phyloP scores from a whole-genome alignment of 2,329 filamentous ascomycete species.

The Cercospora sp. region DNA sequence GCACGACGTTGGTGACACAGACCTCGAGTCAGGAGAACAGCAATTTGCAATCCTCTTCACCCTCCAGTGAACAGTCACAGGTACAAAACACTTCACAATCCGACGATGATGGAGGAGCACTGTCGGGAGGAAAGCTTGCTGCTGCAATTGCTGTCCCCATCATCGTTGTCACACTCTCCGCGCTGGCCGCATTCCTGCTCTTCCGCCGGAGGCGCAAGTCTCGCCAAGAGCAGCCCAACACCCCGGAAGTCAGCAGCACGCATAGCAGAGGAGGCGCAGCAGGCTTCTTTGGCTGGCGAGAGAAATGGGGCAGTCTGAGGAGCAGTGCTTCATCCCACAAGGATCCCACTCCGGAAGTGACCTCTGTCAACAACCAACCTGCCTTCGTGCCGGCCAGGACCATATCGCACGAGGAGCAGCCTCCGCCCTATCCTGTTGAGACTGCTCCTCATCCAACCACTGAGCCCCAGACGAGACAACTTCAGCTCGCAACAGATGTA shows the following conservation, averaged over 20 bases:
- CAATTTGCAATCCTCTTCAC: background rate
- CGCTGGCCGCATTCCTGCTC: slow-evolving; percentile 22
- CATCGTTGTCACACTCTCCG: slow-evolving; percentile 18
- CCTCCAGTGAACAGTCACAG: slow-evolving; percentile 1
- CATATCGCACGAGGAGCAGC: slow-evolving; percentile 6
- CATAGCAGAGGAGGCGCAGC: background rate
- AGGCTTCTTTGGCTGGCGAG: slow-evolving; percentile 15
- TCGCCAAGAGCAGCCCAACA: slow-evolving; percentile 4
- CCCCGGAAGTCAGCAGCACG: slow-evolving; percentile 1
- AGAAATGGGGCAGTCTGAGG: slow-evolving; percentile 24
- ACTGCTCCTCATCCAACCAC: background rate
- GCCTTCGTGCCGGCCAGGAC: slow-evolving; percentile 26
- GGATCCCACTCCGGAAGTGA: slow-evolving; percentile 7
- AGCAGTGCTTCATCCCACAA: slow-evolving; percentile 22
- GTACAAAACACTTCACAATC: background rate
- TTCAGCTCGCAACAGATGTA: background rate
- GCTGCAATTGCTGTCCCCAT: slow-evolving; percentile 30
- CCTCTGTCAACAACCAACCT: slow-evolving; percentile 18
- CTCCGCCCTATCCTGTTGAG: background rate
- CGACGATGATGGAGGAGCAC: slow-evolving; percentile 16
- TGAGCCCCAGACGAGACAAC: background rate
- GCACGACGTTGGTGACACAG: slow-evolving; percentile 14
- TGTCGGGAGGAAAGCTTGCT: slow-evolving; percentile 27
- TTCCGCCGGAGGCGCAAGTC: slow-evolving; percentile 24
- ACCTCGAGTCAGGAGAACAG: background rate